Evolutionary conservation across 106 monocot genomes (phyloP), one percentile per base, ranked within the genome.

Genomic region (Apostasia shenzhenica): DNA sequence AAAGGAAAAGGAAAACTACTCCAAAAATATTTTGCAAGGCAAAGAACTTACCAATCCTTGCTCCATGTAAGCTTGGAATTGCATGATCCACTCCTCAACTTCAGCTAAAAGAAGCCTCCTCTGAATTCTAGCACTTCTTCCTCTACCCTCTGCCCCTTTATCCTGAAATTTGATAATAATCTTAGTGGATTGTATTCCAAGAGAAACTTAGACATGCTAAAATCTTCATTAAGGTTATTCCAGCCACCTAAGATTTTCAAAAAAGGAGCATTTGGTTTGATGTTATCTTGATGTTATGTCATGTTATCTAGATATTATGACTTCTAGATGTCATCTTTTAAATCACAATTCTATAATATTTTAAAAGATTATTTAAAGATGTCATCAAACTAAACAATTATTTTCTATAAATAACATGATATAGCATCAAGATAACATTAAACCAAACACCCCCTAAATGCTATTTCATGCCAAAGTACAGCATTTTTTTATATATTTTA

Each of bases 61-160:
- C 60, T 90, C 99, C 69, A 73, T 80, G 70, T 61, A 86, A 47
- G 45, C 76, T 46, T 93, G 81, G 46, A 83, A 87, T 59, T 78
- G 77, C 85, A 90, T 76, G 10, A 99, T 83, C 65, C 75, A 76
- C 78, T 80, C 85, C 73, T 99, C 93, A 59, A 90, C 89, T 72
- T 99, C 90, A 60, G 85, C 85, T 59, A 99, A 57, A 69, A 99
- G 83, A 73, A 99, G 90, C 70, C 99, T 75, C 55, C 90, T 87
- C 45, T 89, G 81, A 38, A 90, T 75, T 59, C 90, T 84, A 75
- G 99, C 93, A 69, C 79, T 72, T 67, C 81, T 81, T 65, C 99
- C 99, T 78, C 85, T 81, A 61, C 99, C 99, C 73, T 99, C 92
- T 48, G 90, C 93, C 53, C 99, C 85, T 80, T 93, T 92, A 59